phyloP scores from a whole-genome alignment of 2,329 filamentous ascomycete genomes.

The Fusarium robinianum region DNA sequence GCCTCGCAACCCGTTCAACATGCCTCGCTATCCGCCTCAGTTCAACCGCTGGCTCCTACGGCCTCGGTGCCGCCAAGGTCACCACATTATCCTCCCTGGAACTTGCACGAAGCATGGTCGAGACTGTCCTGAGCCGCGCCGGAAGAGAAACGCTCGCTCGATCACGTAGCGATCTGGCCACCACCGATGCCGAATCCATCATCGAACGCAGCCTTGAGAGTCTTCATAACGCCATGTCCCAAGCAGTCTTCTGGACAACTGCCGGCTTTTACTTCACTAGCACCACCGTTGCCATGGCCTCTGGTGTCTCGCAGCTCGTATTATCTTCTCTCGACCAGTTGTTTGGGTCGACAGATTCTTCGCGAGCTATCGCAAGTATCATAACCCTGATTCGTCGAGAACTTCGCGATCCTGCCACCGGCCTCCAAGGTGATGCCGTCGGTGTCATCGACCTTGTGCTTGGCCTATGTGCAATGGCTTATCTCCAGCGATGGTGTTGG shows the following conservation, averaged over 20 bases:
- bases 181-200: conserved; percentile 59
- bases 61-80: conserved; percentile 58
- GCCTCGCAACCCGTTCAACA: conserved; percentile 63
- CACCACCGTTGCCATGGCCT: conserved; percentile 58
- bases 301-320: conserved; percentile 61
- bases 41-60: conserved; percentile 55
- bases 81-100: conserved; percentile 63
- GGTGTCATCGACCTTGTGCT: conserved; percentile 64
- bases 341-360: conserved; percentile 71
- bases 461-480: conserved; percentile 64
- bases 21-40: conserved; percentile 60
- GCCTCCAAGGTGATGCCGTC: conserved; percentile 61
- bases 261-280: conserved; percentile 63
- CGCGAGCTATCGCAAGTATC: conserved; percentile 68
- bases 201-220: conserved; percentile 60
- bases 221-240: conserved; percentile 61
- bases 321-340: conserved; percentile 65
- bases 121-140: conserved; percentile 57
- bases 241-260: conserved; percentile 64
- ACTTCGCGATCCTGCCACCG: conserved; percentile 66
- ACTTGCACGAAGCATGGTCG: conserved; percentile 58
- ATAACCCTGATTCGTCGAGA: conserved; percentile 66
- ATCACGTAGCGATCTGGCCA: conserved; percentile 52
- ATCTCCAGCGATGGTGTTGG: conserved; percentile 62
- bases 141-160: conserved; percentile 54